Conservation (phyloP, 192 early-diverging fungal genomes). For the Spinellus fusiger region DNA sequence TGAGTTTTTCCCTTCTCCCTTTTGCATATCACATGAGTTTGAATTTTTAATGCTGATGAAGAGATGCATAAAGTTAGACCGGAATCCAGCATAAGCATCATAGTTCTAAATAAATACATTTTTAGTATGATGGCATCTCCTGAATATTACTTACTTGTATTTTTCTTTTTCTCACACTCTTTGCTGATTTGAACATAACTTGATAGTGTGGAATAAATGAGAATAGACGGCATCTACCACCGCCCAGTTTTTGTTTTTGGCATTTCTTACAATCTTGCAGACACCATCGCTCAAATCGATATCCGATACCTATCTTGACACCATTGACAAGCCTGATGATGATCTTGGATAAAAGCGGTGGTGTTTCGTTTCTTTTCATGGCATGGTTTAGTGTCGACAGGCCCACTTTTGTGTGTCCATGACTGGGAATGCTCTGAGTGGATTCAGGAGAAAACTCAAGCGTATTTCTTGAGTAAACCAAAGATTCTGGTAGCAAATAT, state of each 20-base stretch:
- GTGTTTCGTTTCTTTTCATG: neutral
- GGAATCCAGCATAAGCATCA: constrained; percentile 34
- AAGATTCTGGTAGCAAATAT: neutral
- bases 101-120: constrained; percentile 6
- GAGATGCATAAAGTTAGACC: constrained; percentile 33
- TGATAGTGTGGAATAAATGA: constrained; percentile 31
- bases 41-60: constrained; percentile 25
- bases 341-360: constrained; percentile 16
- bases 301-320: constrained; percentile 29
- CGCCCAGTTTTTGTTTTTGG: neutral
- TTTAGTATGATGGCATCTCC: neutral
- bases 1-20: constrained; percentile 7
- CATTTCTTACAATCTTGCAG: neutral
- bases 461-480: neutral
- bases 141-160: neutral
- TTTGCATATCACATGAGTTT: neutral
- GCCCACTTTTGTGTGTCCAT: neutral
- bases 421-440: no score
- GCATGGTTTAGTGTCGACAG: neutral
- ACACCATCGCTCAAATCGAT: constrained; percentile 27
- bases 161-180: constrained; percentile 16
- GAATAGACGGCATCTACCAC: constrained; percentile 9
- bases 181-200: constrained; percentile 19
- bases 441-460: neutral
- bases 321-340: constrained; percentile 24